A percentile compares a stretch with the other conserved stretches of the same genome.
Evolutionary conservation across 176 grass and related monocot genomes (phyloP).

Genomic region (Musa beccarii): DNA sequence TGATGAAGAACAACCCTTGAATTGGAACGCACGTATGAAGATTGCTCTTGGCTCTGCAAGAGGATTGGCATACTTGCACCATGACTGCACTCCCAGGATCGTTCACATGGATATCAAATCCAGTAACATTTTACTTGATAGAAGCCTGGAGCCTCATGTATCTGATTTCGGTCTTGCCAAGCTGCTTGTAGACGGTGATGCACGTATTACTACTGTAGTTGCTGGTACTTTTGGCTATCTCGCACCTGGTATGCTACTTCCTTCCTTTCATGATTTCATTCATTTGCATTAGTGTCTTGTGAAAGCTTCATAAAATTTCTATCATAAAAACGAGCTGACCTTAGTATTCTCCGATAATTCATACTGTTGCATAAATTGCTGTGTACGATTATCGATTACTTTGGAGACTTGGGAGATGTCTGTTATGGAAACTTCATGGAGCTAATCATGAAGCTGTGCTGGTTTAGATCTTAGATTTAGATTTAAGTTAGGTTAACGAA

Average conservation of each 20-base stretch:
- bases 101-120: constrained; percentile 91
- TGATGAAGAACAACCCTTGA: constrained; percentile 70
- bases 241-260: constrained; percentile 49
- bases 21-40: constrained; percentile 96
- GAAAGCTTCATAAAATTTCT: too few species aligned
- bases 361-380: too few species aligned
- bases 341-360: too few species aligned
- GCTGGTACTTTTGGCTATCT: constrained; percentile 88
- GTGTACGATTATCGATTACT: too few species aligned
- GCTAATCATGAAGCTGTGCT: too few species aligned
- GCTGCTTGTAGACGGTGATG: constrained; percentile 59
- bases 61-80: constrained; percentile 81
- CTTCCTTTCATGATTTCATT: neutral
- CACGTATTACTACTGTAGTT: constrained; percentile 79
- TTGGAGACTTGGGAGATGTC: too few species aligned
- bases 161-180: constrained; percentile 90
- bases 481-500: neutral
- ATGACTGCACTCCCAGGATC: constrained; percentile 84
- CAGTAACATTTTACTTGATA: constrained; percentile 93
- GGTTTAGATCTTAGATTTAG: too few species aligned
- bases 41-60: constrained; percentile 74
- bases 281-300: too few species aligned
- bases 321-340: too few species aligned
- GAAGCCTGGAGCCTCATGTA: constrained; percentile 63
- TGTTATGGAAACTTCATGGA: too few species aligned